Base-by-base conservation (phyloP, 495 filamentous ascomycete species). In the Penicillium macrosclerotiorum region DNA sequence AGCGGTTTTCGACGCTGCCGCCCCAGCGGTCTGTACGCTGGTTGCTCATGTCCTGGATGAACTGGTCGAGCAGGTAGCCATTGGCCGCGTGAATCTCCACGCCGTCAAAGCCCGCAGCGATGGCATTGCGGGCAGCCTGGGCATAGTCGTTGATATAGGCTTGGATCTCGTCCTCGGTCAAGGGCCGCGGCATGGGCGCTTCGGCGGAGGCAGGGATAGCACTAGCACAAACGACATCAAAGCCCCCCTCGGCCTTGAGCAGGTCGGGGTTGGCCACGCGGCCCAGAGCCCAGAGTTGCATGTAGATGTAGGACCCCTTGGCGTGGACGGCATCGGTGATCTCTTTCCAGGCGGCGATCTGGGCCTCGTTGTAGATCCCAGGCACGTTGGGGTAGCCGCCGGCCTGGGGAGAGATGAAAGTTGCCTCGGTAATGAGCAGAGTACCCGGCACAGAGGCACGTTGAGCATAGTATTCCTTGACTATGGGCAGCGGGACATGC, bases 21-120 rank as follows among this genome's bases (percentile, higher is more conserved):
- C 86, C 86, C 60, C 79, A 90, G 13, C 48, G 32, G 57, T 90
- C 86, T 3, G 73, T 81, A 2, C 86, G 77, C 55, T 71, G 55
- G 65, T 90, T 90, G 47, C 52, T 66, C 12, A 54, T 67, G 51
- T 83, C 79, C 54, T 86, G 84, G 1, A 65, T 69, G 61, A 90
- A 90, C 63, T 90, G 86, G 55, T 90, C 84, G 37, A 88, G 67
- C 37, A 90, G 63, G 55, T 88, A 89, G 7, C 86, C 86, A 51
- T 90, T 89, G 3, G 84, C 83, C 26, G 69, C 80, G 57, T 89
- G 85, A 42, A 89, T 69, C 67, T 90, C 87, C 3, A 90, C 84
- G 19, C 83, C 85, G 54, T 89, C 86, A 44, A 89, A 90, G 8
- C 86, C 86, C 3, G 85, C 86, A 7, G 65, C 69, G 8, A 89